Base-by-base conservation (phyloP, 805 yeast species). In the Metschnikowia kunwiensis region DNA sequence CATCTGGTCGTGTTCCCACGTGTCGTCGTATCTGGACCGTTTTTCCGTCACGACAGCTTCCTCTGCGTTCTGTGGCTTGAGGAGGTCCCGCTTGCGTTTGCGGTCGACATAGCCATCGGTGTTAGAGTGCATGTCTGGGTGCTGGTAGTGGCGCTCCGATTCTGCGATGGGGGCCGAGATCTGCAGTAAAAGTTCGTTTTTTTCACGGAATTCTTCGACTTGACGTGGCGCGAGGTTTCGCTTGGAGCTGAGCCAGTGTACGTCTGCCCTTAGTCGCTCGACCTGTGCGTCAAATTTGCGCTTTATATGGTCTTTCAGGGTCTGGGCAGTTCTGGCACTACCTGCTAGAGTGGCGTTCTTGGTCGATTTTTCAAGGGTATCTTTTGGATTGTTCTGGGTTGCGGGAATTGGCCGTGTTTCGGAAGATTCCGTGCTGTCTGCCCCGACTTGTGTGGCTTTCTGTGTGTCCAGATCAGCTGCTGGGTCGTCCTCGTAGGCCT, bases 91-190 rank as follows among this genome's bases (percentile, higher is more conserved):
- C 52, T 82, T 83, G 18, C 80, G 57, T 44, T 72, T 71, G 15
- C 65, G 60, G 43, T 80, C 85, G 8, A 76, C 59, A 27, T 68
- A 68, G 2, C 82, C 82, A 11, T 68, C 64, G 10, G 64, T 66
- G 2, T 72, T 74, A n/a, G 71, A 42, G 43, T 72, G 71, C 33
- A 78, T 86, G 24, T 74, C 76, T 2, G 85, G 87, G 12, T 82
- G 45, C 5, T 21, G 26, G 19, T 39, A 48, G 11, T 17, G 34
- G 1, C 13, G 20, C 4, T 32, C 29, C 3, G 27, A 4, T 3
- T 11, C 22, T 1, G 30, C 13, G 9, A 24, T 15, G 2, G 29
- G 28, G 2, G 28, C 20, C 7, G 23, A 10, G 13, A 46, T 38
- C 7, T 36, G 35, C 9, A 27, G 20, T 13, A 46, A 17, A 16